Evolutionary conservation across 2,329 filamentous ascomycete species (phyloP).

Genomic region (Onygenales sp.): DNA sequence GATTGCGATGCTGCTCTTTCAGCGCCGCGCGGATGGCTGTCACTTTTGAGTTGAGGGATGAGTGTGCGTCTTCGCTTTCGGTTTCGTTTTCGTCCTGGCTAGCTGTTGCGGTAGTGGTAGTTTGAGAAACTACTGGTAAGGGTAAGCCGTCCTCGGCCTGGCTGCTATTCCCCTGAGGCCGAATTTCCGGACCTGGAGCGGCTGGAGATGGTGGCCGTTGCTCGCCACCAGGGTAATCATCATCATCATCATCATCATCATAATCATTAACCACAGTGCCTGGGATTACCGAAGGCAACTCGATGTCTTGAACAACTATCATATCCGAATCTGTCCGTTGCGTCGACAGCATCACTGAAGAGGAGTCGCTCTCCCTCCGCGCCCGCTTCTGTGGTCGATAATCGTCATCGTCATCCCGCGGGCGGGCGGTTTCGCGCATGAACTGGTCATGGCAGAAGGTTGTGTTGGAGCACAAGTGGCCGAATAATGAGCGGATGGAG

Average conservation of each 20-base stretch:
- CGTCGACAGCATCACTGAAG: constrained; percentile 6
- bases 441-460: constrained; percentile 56
- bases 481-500: constrained; percentile 63
- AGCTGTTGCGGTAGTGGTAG: too few species aligned
- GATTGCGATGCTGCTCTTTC: constrained; percentile 6
- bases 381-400: constrained; percentile 5
- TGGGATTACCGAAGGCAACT: neutral
- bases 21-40: constrained; percentile 9
- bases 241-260: neutral
- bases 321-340: constrained; percentile 5
- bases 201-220: too few species aligned
- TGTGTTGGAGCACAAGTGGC: constrained; percentile 52
- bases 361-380: constrained; percentile 5
- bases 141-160: neutral
- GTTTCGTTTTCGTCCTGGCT: neutral
- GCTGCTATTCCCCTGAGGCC: neutral
- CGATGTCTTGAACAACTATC: neutral
- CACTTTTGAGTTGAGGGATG: constrained; percentile 4
- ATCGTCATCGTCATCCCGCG: constrained; percentile 9
- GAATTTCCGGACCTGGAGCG: neutral
- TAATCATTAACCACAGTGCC: neutral
- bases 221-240: neutral
- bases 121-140: neutral
- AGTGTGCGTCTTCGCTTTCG: neutral
- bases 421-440: constrained; percentile 39